Percentiles rank a stretch among this genome's conserved stretches.
phyloP scores from a whole-genome alignment of 345 rosid genomes.

The Brassica juncea region DNA sequence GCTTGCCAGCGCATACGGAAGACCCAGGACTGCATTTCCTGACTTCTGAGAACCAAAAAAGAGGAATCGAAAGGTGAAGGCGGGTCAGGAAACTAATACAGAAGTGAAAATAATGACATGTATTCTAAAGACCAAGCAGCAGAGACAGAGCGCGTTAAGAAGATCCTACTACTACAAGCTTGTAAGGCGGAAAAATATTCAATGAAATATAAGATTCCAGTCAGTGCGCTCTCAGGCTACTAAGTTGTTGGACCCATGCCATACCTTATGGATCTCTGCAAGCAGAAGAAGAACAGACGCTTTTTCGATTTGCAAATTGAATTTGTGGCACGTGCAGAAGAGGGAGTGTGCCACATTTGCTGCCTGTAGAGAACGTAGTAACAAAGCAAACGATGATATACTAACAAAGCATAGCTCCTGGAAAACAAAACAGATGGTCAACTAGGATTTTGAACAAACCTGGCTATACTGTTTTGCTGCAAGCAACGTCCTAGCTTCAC shows the following conservation, averaged over 20 bases:
- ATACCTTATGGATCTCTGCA: slow-evolving; percentile 98
- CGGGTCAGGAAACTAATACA: neutral
- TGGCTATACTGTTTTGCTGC: slow-evolving; percentile 90
- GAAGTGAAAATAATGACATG: neutral
- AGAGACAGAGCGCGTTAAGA: slow-evolving; percentile 5
- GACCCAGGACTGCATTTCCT: slow-evolving; percentile 90
- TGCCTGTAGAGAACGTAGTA: slow-evolving; percentile 60
- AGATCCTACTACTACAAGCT: neutral
- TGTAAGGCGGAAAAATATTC: neutral
- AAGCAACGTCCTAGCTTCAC: slow-evolving; percentile 89
- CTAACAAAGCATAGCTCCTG: slow-evolving; percentile 13
- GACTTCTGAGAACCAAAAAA: slow-evolving; percentile 62
- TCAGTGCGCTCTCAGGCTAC: neutral
- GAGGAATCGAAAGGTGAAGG: neutral
- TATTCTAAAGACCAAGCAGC: neutral
- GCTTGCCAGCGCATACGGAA: slow-evolving; percentile 93
- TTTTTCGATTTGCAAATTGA: slow-evolving; percentile 84
- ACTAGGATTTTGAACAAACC: slow-evolving; percentile 48
- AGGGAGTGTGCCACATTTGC: slow-evolving; percentile 82
- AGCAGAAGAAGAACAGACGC: slow-evolving; percentile 88
- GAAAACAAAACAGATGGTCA: slow-evolving; percentile 10
- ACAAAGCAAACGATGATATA: slow-evolving; percentile 29
- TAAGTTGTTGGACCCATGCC: neutral
- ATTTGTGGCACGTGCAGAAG: slow-evolving; percentile 89
- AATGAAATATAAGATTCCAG: slow-evolving; percentile 19